These are phyloP conservation scores for Beta macrorhiza DNA, from an alignment of 179 eudicot species.

Conservation along the genomic window DNA sequence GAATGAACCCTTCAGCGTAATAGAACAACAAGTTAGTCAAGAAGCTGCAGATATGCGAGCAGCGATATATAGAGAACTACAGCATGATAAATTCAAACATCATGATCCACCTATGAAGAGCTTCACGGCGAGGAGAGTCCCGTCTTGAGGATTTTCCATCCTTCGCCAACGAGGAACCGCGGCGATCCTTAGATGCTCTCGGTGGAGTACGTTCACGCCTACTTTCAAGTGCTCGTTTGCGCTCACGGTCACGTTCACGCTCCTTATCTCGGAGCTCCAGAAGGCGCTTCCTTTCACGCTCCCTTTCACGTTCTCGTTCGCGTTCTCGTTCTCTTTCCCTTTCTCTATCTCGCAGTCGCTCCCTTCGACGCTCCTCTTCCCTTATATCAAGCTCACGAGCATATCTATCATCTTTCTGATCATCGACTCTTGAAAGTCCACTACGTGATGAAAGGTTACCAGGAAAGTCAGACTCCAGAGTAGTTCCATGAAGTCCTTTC, in stretches of 20 bases:
- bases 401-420: conserved; percentile 59
- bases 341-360: conserved; percentile 63
- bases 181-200: conserved; percentile 69
- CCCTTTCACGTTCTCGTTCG: conserved; percentile 39
- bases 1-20: conserved; percentile 98
- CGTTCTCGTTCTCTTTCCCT: conserved; percentile 62
- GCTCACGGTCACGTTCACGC: conserved; percentile 56
- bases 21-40: conserved; percentile 81
- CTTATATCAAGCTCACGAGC: conserved; percentile 63
- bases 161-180: conserved; percentile 57
- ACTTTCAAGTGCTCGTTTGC: conserved; percentile 57
- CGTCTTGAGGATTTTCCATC: conserved; percentile 55
- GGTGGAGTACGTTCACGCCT: conserved; percentile 71
- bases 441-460: conserved; percentile 50
- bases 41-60: conserved; percentile 49
- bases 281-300: conserved; percentile 43
- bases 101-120: conserved; percentile 81
- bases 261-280: conserved; percentile 47
- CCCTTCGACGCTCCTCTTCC: conserved; percentile 77
- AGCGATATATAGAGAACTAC: conserved; percentile 59
- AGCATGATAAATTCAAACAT: conserved; percentile 55
- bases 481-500: conserved; percentile 71
- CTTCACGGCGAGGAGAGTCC: conserved; percentile 86
- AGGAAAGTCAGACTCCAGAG: conserved; percentile 67
- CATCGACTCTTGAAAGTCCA: conserved; percentile 61